Evolutionary conservation across 2,329 filamentous ascomycete species (phyloP).

Genomic region (Amauroascus niger): DNA sequence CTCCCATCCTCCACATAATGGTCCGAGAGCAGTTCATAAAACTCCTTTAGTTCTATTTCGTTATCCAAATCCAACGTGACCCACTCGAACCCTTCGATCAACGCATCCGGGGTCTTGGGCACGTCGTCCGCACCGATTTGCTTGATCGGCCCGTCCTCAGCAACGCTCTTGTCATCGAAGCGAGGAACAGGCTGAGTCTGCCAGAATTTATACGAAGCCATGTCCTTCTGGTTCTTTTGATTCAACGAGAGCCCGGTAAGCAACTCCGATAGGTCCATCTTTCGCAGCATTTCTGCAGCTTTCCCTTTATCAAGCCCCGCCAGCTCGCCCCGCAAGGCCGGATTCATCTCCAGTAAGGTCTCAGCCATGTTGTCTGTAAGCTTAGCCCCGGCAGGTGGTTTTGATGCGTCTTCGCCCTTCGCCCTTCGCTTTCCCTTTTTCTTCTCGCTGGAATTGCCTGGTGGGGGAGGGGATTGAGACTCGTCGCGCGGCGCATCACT

Average conservation of each 20-base stretch:
- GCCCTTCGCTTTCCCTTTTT: constrained; percentile 19
- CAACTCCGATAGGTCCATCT: constrained; percentile 41
- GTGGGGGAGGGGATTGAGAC: constrained; percentile 1
- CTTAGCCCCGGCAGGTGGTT: constrained; percentile 22
- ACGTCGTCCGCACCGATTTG: constrained; percentile 69
- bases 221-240: constrained; percentile 87
- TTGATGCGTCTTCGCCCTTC: constrained; percentile 21
- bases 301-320: constrained; percentile 59
- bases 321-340: constrained; percentile 61
- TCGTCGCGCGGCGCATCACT: neutral
- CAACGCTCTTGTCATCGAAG: constrained; percentile 53
- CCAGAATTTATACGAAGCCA: constrained; percentile 98
- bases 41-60: constrained; percentile 69
- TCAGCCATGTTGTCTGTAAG: constrained; percentile 33
- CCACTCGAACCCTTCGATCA: constrained; percentile 88
- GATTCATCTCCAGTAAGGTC: constrained; percentile 40
- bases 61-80: constrained; percentile 76
- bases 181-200: constrained; percentile 88
- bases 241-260: constrained; percentile 53
- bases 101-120: constrained; percentile 61
- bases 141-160: constrained; percentile 75
- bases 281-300: constrained; percentile 42
- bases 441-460: constrained; percentile 3
- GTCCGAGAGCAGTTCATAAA: constrained; percentile 80
- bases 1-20: constrained; percentile 98